Evolutionary conservation across 2,329 filamentous ascomycete genomes (phyloP), one percentile per base, ranked within the genome.

Genomic region (Epicoccum sorghinum): DNA sequence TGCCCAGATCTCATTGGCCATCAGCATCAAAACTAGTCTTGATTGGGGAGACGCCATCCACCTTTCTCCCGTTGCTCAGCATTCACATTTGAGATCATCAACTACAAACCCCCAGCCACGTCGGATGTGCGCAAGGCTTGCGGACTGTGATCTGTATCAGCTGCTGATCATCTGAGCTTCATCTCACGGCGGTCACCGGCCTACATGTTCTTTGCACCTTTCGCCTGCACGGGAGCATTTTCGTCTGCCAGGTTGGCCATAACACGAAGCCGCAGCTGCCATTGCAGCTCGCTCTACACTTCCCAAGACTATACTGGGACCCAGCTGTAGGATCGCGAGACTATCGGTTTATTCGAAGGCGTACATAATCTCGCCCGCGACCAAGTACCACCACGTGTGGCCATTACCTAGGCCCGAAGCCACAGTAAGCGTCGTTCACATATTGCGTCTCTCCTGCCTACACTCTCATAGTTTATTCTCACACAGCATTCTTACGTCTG

Each of bases 151-250:
- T 18, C 13, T 32, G 39, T 14, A 13, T 12, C 13, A 14, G n/a
- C 18, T 10, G n/a, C 8, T 23, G 42, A 14, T n/a, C 37, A 40
- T 46, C 41, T 56, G 44, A 45, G 42, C 12, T 10, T 18, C 37
- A 47, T 33, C 39, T 52, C 10, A 38, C 27, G 32, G 25, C 42
- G 29, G 23, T 47, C 18, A 41, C 45, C 54, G 27, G 44, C 57
- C 37, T 39, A 12, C 23, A 42, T 14, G 43, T 52, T 23, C 33
- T 55, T 40, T 54, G 43, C 57, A 47, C 46, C 60, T 55, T 61
- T 59, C 58, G 55, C 64, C 46, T 62, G 56, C 48, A 22, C 36
- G 41, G 58, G 67, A 72, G 64, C 65, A 71, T 68, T 70, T 61
- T 59, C 64, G 24, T 65, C 61, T 64, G 64, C 60, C 65, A 58